These are phyloP conservation scores for Diutina neorugosa DNA, from an alignment of 1,139 yeast species.

Conservation along the genomic window DNA sequence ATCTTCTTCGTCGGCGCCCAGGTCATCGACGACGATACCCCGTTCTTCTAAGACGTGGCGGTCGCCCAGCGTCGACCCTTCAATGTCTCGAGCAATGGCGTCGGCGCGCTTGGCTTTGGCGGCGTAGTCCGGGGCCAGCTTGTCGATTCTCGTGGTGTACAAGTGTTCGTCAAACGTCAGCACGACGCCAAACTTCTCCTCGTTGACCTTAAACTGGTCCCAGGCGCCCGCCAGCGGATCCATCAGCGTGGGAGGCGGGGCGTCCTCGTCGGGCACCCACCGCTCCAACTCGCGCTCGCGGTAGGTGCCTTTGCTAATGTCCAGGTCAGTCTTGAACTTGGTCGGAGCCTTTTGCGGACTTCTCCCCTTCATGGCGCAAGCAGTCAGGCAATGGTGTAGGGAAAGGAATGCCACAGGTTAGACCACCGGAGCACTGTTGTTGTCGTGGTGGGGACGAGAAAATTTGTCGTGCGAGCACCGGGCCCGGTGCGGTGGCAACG, in stretches of 20 bases:
- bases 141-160: slow-evolving; percentile 79
- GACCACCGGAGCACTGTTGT: not conserved
- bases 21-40: slow-evolving; percentile 64
- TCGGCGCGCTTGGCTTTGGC: slow-evolving; percentile 63
- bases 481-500: not conserved
- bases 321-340: slow-evolving; percentile 71
- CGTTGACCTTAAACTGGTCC: slow-evolving; percentile 93
- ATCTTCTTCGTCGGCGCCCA: slow-evolving; percentile 91
- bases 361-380: slow-evolving; percentile 1
- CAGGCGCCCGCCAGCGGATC: slow-evolving; percentile 30
- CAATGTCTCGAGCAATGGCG: slow-evolving; percentile 72
- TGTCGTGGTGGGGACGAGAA: not conserved
- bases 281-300: slow-evolving; percentile 65
- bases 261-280: slow-evolving; percentile 68
- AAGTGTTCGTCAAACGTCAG: slow-evolving; percentile 81
- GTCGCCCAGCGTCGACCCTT: slow-evolving; percentile 46
- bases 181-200: slow-evolving; percentile 77
- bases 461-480: not conserved
- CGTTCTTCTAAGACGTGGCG: slow-evolving; percentile 87
- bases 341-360: slow-evolving; percentile 6
- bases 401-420: not conserved
- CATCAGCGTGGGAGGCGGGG: slow-evolving; percentile 28
- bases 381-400: not conserved
- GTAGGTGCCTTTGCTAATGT: slow-evolving; percentile 34
- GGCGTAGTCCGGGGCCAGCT: slow-evolving; percentile 59